Base-by-base conservation (phyloP, 768 basidiomycete species). In the Trichaptum fuscoviolaceum region DNA sequence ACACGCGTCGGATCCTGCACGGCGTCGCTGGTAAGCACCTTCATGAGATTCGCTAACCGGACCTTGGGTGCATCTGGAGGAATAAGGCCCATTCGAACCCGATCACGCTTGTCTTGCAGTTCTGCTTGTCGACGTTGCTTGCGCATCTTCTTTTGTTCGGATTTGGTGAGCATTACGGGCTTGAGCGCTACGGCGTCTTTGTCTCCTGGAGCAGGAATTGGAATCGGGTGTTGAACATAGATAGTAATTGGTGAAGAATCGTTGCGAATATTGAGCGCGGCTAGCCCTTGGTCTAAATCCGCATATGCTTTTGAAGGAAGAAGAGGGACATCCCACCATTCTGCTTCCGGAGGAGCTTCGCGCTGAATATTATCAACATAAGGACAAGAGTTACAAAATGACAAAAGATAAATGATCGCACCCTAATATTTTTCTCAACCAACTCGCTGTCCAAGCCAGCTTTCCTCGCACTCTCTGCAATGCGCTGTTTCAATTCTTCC, bases 51-150 rank as follows among this genome's bases (percentile, higher is more conserved):
- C 57, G 92, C 87, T 67, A 99, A 82, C 30, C 95, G 93, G 66
- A 99, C 96, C 84, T 99, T 99, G 0, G 96, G 95, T 52, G 96
- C 82, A 75, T 98, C 96, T 42, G 96, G 95, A 9, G 97, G 96
- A 63, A 94, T 82, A 36, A 99, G 83, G 65, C 97, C 97, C 96
- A 99, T 98, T 68, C 93, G 87, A 71, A 96, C 91, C 57, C 96
- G 84, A 75, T 98, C 97, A 67, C 95, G 85, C 77, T 95, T 95
- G 76, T 99, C 97, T 78, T 97, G 91, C 67, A 96, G 75, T 71
- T 95, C 95, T 12, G 90, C 91, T 72, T 92, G 89, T 60, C 96
- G 84, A 64, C 91, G 83, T 73, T 95, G 87, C 76, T 93, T 93
- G 71, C 97, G 79, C 89, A 97, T 90, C 84, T 99, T 99, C 89